Evolutionary conservation across 2,329 filamentous ascomycete genomes (phyloP).

Genomic region (Teratosphaeria gauchensis): DNA sequence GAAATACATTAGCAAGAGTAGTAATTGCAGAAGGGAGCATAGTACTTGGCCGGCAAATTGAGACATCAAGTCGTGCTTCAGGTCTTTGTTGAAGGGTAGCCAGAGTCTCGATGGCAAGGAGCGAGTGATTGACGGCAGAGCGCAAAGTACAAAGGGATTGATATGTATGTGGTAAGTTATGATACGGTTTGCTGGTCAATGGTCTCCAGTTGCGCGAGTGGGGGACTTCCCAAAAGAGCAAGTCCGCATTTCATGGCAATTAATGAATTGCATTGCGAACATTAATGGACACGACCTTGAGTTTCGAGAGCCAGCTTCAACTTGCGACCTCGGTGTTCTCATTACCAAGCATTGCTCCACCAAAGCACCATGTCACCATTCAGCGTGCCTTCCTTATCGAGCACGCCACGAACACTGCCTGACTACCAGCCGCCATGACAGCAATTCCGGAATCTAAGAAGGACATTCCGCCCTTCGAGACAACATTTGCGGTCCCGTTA

Average conservation of each 20-base stretch:
- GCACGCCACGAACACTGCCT: neutral
- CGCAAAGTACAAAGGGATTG: neutral
- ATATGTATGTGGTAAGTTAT: neutral
- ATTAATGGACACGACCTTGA: neutral
- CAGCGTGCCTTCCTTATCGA: neutral
- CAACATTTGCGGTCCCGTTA: conserved; percentile 89
- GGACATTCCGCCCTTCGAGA: conserved; percentile 49
- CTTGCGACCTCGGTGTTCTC: neutral
- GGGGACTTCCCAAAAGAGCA: neutral
- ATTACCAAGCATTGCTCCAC: neutral
- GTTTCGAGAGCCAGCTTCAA: neutral
- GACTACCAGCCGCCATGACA: neutral
- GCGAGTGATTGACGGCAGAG: neutral
- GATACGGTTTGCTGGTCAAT: too few relatives aligned
- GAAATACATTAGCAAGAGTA: neutral
- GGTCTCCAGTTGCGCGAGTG: too few relatives aligned
- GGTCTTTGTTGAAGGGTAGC: neutral
- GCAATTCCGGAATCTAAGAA: neutral
- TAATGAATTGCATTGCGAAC: neutral
- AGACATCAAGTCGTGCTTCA: conserved; percentile 6
- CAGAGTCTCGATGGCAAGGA: neutral
- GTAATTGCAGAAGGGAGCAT: neutral
- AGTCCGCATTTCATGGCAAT: neutral
- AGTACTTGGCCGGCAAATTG: conserved; percentile 12
- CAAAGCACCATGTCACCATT: neutral